Evolutionary conservation across 140 eudicot genomes (phyloP).

Genomic region (Senecio squalidus): DNA sequence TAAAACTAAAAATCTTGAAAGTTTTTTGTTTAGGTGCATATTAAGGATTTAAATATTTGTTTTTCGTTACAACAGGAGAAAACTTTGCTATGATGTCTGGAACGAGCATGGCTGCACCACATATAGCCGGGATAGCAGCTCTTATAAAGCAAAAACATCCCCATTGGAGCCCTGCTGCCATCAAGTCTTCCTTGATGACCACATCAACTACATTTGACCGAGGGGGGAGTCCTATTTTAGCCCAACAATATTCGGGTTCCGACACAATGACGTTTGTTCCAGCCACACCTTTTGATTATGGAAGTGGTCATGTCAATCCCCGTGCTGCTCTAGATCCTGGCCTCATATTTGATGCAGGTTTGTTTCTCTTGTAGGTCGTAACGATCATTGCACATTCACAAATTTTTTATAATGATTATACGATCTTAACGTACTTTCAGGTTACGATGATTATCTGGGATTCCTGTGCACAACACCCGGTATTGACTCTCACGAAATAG

Average conservation of each 20-base stretch:
- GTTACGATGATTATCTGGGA: constrained; percentile 78
- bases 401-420: not conserved
- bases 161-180: not conserved
- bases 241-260: not conserved
- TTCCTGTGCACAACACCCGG: constrained; percentile 92
- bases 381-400: too few relatives aligned
- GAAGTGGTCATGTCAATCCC: not conserved
- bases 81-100: constrained; percentile 99
- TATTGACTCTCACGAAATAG: constrained; percentile 65
- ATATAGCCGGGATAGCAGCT: not conserved
- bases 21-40: too few relatives aligned
- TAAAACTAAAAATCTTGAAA: too few relatives aligned
- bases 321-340: not conserved
- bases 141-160: not conserved
- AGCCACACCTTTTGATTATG: not conserved
- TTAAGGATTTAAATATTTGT: not conserved
- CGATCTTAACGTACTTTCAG: not conserved
- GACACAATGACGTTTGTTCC: not conserved
- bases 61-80: constrained; percentile 62
- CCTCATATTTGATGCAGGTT: constrained; percentile 14
- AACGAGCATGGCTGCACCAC: constrained; percentile 22
- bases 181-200: not conserved
- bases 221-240: not conserved
- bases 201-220: not conserved
- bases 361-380: not conserved